Evolutionary conservation across 2,329 filamentous ascomycete genomes (phyloP).

Genomic region (Trichoderma asperellum): DNA sequence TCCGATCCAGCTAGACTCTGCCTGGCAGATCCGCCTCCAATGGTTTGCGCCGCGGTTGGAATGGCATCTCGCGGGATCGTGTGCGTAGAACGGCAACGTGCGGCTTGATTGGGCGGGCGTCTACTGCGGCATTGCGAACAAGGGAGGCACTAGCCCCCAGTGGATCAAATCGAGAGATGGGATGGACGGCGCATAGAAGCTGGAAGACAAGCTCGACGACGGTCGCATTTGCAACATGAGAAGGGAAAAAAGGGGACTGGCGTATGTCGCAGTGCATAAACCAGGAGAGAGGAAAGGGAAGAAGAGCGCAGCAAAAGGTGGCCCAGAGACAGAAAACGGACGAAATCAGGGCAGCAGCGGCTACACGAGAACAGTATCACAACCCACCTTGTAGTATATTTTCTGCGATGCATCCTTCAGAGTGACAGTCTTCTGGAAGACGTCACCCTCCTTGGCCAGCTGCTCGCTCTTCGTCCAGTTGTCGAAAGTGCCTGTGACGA

Average conservation of each 20-base stretch:
- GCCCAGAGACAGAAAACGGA: background rate
- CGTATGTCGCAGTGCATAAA: background rate
- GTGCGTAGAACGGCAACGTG: slow-evolving; percentile 2
- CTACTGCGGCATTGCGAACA: slow-evolving; percentile 16
- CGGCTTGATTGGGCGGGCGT: slow-evolving; percentile 20
- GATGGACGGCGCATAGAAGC: slow-evolving; percentile 18
- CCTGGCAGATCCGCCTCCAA: slow-evolving; percentile 8
- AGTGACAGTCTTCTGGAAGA: slow-evolving; percentile 80
- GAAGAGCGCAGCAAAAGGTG: background rate
- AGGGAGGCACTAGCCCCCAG: slow-evolving; percentile 18
- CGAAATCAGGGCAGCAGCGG: background rate
- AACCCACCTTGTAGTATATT: slow-evolving; percentile 88
- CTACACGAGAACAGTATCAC: slow-evolving; percentile 32
- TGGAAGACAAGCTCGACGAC: slow-evolving; percentile 10
- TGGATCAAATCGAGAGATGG: slow-evolving; percentile 14
- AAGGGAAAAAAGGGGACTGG: background rate
- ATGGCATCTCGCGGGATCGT: slow-evolving; percentile 11
- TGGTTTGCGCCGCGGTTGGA: slow-evolving; percentile 5
- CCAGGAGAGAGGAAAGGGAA: background rate
- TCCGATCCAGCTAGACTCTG: slow-evolving; percentile 20
- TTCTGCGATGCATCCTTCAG: slow-evolving; percentile 70
- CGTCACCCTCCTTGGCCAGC: slow-evolving; percentile 73
- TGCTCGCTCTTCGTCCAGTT: slow-evolving; percentile 87
- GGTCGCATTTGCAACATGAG: slow-evolving; percentile 7
- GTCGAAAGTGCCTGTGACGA: slow-evolving; percentile 95